Conservation (phyloP, 768 basidiomycete species). For the Suillus hirtellus region DNA sequence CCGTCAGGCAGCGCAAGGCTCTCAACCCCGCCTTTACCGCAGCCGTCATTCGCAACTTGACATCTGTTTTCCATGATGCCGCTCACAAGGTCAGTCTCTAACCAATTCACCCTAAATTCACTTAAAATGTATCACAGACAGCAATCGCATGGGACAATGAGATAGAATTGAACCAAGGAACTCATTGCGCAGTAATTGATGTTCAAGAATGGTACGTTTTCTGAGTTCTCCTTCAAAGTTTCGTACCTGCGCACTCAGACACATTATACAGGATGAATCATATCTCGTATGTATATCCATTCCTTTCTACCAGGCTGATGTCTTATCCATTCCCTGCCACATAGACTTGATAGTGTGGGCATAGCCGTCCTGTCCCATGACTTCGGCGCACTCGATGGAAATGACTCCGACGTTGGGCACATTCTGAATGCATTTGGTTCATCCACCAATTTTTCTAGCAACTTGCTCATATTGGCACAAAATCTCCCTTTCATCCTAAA, state of each 20-base stretch:
- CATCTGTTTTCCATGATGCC: conserved; percentile 50
- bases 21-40: conserved; percentile 55
- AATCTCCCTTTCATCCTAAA: conserved; percentile 32
- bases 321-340: background rate
- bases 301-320: background rate
- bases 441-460: conserved; percentile 16
- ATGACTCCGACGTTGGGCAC: conserved; percentile 25
- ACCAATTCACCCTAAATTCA: background rate
- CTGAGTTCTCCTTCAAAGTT: background rate
- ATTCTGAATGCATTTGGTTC: conserved; percentile 27
- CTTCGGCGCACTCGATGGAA: conserved; percentile 43
- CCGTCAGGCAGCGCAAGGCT: conserved; percentile 47
- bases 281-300: background rate
- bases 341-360: conserved; percentile 45
- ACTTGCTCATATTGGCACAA: conserved; percentile 22
- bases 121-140: background rate
- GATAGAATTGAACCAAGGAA: background rate
- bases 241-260: background rate
- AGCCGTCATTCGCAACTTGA: conserved; percentile 47
- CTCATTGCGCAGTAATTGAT: background rate
- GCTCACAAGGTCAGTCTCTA: conserved; percentile 43
- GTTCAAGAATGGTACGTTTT: background rate
- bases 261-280: background rate
- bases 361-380: conserved; percentile 47
- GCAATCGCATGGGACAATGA: background rate